Base-by-base conservation (phyloP, 2,329 filamentous ascomycete species). In the Penicillium capsulatum region DNA sequence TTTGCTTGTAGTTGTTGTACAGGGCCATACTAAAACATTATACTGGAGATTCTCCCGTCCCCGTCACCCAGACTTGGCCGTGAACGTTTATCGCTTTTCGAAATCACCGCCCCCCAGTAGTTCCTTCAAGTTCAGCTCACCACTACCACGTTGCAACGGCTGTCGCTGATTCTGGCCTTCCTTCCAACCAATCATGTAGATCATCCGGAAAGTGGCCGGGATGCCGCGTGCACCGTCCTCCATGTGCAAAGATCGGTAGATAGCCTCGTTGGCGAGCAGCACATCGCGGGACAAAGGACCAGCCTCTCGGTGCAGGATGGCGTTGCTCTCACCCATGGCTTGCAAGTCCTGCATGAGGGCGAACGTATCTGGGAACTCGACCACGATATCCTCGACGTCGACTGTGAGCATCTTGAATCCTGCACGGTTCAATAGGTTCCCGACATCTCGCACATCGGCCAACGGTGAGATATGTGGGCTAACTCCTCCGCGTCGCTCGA, bases 131-230 rank as follows among this genome's bases (percentile, higher is more conserved):
- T 86, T 95, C 29, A 95, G 70, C 60, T 95, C 75, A 7, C 87
- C 92, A 49, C 84, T 94, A 0, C 92, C 92, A 51, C 92, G 79
- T 50, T 83, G 69, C 42, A 97, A 68, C 4, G 92, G 90, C 66
- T 91, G 74, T 2, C 83, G 74, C 67, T 97, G 90, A 37, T 82
- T 79, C 19, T 77, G 76, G 2, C 86, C 83, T 51, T 90, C 86
- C 61, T 91, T 94, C 92, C 92, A 98, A 0, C 92, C 92, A 66
- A 98, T 98, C 90, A 97, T 96, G 65, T 92, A 95, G 46, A 98
- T 96, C 54, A 95, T 76, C 53, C 92, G 78, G 61, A 96, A 98
- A 0, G 92, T 98, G 1, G 92, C 92, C 1, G 92, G 92, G 46
- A 92, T 74, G 1, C 68, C 66, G 27, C 62, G 59, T 15, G 59